A percentile compares a stretch with the other conserved stretches of the same genome.
phyloP scores from a whole-genome alignment of 257 asterid species.

The Rauvolfia tetraphylla region DNA sequence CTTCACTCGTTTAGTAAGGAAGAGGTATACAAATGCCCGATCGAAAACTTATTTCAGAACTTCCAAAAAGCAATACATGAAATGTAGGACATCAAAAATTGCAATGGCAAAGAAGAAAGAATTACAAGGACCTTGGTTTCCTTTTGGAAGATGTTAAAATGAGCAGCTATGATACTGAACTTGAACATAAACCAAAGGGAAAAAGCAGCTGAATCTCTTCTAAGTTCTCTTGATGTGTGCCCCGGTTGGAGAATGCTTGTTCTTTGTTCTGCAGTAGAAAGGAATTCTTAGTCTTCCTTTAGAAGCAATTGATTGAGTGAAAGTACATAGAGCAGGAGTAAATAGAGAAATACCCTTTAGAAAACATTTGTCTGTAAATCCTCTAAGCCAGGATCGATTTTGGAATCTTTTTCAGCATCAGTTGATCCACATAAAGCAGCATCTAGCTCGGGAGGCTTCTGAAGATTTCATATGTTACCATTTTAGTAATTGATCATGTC shows the following conservation, averaged over 20 bases:
- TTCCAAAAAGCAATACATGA: neutral
- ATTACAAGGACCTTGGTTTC: conserved; percentile 11
- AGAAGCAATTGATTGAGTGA: neutral
- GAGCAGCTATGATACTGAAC: neutral
- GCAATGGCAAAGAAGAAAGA: conserved; percentile 15
- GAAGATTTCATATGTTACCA: conserved; percentile 24
- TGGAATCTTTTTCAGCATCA: conserved; percentile 44
- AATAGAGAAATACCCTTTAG: conserved; percentile 40
- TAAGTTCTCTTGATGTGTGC: neutral
- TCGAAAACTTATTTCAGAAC: neutral
- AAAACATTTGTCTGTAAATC: conserved; percentile 83
- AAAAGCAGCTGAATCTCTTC: conserved; percentile 15
- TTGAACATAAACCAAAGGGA: conserved; percentile 7
- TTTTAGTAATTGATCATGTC: conserved; percentile 18
- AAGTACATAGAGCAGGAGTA: neutral
- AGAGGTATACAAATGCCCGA: neutral
- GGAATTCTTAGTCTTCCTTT: neutral
- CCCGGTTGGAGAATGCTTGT: neutral
- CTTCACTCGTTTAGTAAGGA: neutral
- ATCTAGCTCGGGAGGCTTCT: conserved; percentile 80
- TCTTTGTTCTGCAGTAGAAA: neutral
- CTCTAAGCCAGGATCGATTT: conserved; percentile 58
- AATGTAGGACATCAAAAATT: conserved; percentile 11
- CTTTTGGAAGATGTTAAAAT: conserved; percentile 4
- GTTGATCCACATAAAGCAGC: conserved; percentile 35